phyloP scores from a whole-genome alignment of 2,329 filamentous ascomycete species.

The Aureobasidium sp. region DNA sequence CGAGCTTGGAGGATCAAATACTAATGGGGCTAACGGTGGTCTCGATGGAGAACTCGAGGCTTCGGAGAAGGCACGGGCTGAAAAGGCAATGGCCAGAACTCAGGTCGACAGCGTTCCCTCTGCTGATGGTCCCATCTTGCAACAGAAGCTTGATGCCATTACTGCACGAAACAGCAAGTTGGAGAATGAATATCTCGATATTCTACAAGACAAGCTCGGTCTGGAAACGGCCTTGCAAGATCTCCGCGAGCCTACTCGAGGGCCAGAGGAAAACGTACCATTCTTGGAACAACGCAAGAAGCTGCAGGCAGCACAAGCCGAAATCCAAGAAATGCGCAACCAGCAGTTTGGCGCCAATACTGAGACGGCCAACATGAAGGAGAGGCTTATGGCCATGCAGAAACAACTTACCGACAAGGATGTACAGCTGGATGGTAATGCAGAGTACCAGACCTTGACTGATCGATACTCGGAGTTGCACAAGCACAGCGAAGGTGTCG shows the following conservation, averaged over 20 bases:
- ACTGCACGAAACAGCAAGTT: constrained; percentile 29
- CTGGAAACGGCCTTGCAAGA: constrained; percentile 29
- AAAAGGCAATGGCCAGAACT: constrained; percentile 17
- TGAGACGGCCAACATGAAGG: constrained; percentile 19
- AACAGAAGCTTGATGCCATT: constrained; percentile 34
- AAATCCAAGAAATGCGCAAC: constrained; percentile 27
- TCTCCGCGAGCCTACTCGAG: constrained; percentile 29
- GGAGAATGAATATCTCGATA: constrained; percentile 34
- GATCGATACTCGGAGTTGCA: constrained; percentile 18
- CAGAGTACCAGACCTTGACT: constrained; percentile 15
- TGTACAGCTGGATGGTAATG: constrained; percentile 13
- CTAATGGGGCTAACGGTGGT: constrained; percentile 20
- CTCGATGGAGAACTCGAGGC: constrained; percentile 34
- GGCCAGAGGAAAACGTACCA: constrained; percentile 19
- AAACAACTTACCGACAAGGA: constrained; percentile 15
- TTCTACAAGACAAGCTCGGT: constrained; percentile 30
- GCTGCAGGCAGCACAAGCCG: constrained; percentile 14
- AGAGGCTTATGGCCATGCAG: constrained; percentile 13
- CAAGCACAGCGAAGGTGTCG: constrained; percentile 18
- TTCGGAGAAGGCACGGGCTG: constrained; percentile 21
- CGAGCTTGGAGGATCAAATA: constrained; percentile 25
- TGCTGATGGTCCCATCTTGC: constrained; percentile 26
- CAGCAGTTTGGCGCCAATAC: constrained; percentile 17
- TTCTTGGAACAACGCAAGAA: constrained; percentile 20
- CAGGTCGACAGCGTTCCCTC: neutral